Evolutionary conservation across 2,329 filamentous ascomycete species (phyloP).

Genomic region (Paecilomyces formosus): DNA sequence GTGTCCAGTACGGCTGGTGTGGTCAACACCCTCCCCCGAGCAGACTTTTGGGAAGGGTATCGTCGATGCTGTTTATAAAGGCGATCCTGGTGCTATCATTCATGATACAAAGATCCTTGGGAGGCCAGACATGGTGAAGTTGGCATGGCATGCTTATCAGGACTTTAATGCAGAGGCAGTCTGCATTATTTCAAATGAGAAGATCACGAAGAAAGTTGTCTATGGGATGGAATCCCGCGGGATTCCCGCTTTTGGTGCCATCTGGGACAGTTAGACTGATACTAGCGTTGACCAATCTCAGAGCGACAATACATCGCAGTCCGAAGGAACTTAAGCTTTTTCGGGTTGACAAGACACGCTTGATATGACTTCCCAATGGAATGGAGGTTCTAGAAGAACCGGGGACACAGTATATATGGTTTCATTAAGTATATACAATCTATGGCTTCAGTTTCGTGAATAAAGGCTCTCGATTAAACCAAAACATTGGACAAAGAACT

Average conservation of each 20-base stretch:
- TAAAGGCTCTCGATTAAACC: too few relatives aligned
- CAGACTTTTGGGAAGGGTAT: conserved; percentile 25
- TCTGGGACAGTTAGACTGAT: conserved; percentile 20
- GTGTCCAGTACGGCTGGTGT: conserved; percentile 21
- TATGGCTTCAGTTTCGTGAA: too few relatives aligned
- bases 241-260: conserved; percentile 27
- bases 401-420: too few relatives aligned
- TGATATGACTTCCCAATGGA: too few relatives aligned
- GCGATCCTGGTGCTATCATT: not conserved
- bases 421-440: too few relatives aligned
- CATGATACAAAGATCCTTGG: not conserved
- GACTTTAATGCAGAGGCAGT: conserved; percentile 29
- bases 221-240: conserved; percentile 32
- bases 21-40: conserved; percentile 26
- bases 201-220: conserved; percentile 29
- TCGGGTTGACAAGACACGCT: too few relatives aligned
- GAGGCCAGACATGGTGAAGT: not conserved
- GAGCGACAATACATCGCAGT: too few relatives aligned
- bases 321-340: too few relatives aligned
- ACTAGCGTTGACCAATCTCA: too few relatives aligned
- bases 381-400: too few relatives aligned
- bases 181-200: conserved; percentile 28
- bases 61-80: not conserved
- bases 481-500: too few relatives aligned
- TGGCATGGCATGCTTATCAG: conserved; percentile 11